Evolutionary conservation across 2,329 filamentous ascomycete genomes (phyloP), one percentile per base, ranked within the genome.

Genomic region (Colletotrichum sp.): DNA sequence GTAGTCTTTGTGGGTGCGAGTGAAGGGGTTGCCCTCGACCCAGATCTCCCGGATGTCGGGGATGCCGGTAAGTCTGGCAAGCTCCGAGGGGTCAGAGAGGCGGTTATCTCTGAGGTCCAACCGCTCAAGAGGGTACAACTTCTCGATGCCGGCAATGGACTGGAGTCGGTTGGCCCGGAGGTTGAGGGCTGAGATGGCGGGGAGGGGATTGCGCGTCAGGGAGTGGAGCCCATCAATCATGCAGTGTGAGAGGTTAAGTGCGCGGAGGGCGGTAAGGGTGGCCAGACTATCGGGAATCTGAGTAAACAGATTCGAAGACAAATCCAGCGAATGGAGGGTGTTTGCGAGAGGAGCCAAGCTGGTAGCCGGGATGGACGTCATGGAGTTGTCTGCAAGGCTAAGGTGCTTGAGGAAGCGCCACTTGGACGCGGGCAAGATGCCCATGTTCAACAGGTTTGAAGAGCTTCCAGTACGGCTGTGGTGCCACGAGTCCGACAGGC

Each of bases 211-310:
- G 76, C 94, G 92, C 3, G 92, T 92, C 55, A 99, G 87, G 3
- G 96, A 98, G 79, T 97, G 94, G 70, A 99, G 88, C 18, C 95
- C 97, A 78, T 96, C 94, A 76, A 99, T 98, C 96, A 98, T 98
- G 88, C 96, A 98, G 79, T 98, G 94, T 6, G 96, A 98, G 31
- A 99, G 88, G 79, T 99, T 98, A 68, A 99, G 86, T 29, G 97
- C 96, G 76, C 96, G 92, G n/a, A 99, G 89, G 33, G 95, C 93
- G 24, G 95, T 95, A 72, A 99, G 87, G 12, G 91, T 94, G 15
- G 96, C 93, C 71, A 99, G 86, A 79, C 94, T 97, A 82, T 98
- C 97, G 1, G 97, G 97, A 68, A 98, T 93, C 82, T 98, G 94
- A n/a, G 92, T 92, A 82, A 99, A 98, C 36, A 98, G 91, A 80